Percentiles rank a stretch among this genome's conserved stretches.
Evolutionary conservation across 2,329 filamentous ascomycete species (phyloP).

Genomic region (Moelleriella libera): DNA sequence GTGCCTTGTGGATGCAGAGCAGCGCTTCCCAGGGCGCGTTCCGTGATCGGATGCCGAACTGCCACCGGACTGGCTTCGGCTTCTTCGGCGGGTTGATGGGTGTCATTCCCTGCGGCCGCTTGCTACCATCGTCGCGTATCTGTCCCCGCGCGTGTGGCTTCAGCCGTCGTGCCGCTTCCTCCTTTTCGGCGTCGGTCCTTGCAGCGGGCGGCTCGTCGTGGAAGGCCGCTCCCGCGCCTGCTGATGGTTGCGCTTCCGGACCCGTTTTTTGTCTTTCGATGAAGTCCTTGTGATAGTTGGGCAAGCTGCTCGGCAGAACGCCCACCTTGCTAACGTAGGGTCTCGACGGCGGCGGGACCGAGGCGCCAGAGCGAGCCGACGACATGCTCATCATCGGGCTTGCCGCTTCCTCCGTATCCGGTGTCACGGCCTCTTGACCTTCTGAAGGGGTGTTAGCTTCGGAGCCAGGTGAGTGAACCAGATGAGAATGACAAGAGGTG

Average conservation of each 20-base stretch:
- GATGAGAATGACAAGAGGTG: conserved; percentile 19
- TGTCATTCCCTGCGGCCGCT: conserved; percentile 47
- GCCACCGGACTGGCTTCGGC: conserved; percentile 77
- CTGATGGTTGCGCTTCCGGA: conserved; percentile 26
- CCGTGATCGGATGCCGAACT: conserved; percentile 90
- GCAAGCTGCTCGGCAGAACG: conserved; percentile 80
- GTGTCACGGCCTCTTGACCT: conserved; percentile 17
- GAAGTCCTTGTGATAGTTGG: conserved; percentile 79
- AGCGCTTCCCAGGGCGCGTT: conserved; percentile 92
- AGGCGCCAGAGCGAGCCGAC: conserved; percentile 38
- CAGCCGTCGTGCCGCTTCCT: conserved; percentile 64
- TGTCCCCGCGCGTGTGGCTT: conserved; percentile 73
- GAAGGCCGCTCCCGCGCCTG: conserved; percentile 26
- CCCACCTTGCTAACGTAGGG: conserved; percentile 73
- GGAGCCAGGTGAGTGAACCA: conserved; percentile 6
- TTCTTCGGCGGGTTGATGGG: conserved; percentile 54
- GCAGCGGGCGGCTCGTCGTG: conserved; percentile 33
- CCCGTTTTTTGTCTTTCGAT: conserved; percentile 59
- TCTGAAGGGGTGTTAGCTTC: conserved; percentile 15
- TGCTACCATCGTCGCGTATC: conserved; percentile 49
- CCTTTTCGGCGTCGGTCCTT: conserved; percentile 59
- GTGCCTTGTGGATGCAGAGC: conserved; percentile 84
- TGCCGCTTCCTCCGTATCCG: conserved; percentile 22
- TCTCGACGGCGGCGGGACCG: conserved; percentile 31
- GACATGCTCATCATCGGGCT: conserved; percentile 40